A percentile compares a stretch with the other conserved stretches of the same genome.
These are phyloP conservation scores for Starmerella cellae DNA, from an alignment of 805 yeast genomes.

Conservation along the genomic window DNA sequence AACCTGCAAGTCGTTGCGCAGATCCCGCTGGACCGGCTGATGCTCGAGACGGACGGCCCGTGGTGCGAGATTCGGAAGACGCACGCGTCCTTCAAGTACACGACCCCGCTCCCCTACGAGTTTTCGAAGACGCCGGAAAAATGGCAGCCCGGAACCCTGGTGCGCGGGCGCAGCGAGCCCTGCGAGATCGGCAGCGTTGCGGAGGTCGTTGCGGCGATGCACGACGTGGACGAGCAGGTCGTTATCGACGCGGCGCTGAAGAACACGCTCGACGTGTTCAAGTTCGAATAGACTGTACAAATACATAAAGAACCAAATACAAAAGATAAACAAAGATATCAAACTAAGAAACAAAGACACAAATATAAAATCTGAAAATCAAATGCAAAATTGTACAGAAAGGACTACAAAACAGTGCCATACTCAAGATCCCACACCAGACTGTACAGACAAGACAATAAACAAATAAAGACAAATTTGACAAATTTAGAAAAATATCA, in stretches of 20 bases:
- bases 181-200: constrained; percentile 74
- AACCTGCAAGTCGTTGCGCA: constrained; percentile 50
- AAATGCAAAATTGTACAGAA: background rate
- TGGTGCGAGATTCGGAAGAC: constrained; percentile 92
- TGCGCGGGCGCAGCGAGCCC: constrained; percentile 87
- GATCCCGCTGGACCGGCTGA: constrained; percentile 57
- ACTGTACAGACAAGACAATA: too few species aligned
- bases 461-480: too few species aligned
- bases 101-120: constrained; percentile 40
- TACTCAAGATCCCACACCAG: too few species aligned
- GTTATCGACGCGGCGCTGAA: constrained; percentile 40
- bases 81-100: constrained; percentile 55
- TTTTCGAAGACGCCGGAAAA: constrained; percentile 51
- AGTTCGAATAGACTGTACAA: constrained; percentile 4
- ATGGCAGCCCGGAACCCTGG: constrained; percentile 34
- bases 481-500: too few species aligned
- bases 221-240: constrained; percentile 31
- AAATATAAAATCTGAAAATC: background rate
- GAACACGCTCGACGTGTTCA: constrained; percentile 39
- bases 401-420: too few species aligned
- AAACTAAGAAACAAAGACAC: background rate
- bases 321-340: background rate
- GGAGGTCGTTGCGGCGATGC: constrained; percentile 44
- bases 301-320: background rate
- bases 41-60: constrained; percentile 94